These are phyloP conservation scores for Neoconidiobolus thromboides DNA, from an alignment of 371 early-diverging fungal genomes.

Conservation along the genomic window DNA sequence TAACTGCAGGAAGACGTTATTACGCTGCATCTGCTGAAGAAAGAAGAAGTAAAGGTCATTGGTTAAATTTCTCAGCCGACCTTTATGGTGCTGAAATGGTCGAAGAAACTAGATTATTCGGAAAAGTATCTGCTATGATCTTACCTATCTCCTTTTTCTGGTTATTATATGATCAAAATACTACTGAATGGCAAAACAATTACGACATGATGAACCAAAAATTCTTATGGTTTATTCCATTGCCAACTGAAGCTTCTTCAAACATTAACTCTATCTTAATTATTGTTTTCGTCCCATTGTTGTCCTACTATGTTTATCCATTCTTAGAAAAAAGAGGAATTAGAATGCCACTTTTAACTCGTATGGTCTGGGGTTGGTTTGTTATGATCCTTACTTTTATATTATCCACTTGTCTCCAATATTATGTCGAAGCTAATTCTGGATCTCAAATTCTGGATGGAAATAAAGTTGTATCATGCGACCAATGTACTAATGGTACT, in stretches of 20 bases:
- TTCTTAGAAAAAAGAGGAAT: slow-evolving; percentile 5
- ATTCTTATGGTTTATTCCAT: slow-evolving; percentile 10
- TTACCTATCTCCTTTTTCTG: slow-evolving; percentile 29
- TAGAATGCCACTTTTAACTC: background rate
- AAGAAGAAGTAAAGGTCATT: background rate
- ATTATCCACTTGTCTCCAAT: background rate
- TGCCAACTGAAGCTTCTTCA: slow-evolving; percentile 1
- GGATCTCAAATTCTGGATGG: background rate
- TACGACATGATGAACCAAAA: slow-evolving; percentile 15
- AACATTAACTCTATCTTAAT: slow-evolving; percentile 3
- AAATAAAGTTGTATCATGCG: slow-evolving; percentile 1
- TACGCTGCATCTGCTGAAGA: background rate
- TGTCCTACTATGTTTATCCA: slow-evolving; percentile 1
- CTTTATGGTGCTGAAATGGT: slow-evolving; percentile 1
- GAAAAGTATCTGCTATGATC: slow-evolving; percentile 13
- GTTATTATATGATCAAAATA: slow-evolving; percentile 35
- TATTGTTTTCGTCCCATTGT: slow-evolving; percentile 2
- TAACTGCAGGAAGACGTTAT: background rate
- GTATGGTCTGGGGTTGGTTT: slow-evolving; percentile 3
- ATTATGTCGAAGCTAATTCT: background rate
- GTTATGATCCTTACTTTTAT: slow-evolving; percentile 1
- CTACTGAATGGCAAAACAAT: slow-evolving; percentile 12
- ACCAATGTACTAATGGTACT: slow-evolving; percentile 12
- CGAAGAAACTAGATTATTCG: slow-evolving; percentile 6
- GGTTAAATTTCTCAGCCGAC: slow-evolving; percentile 6